Conservation (phyloP, 1,284 basidiomycete species). For the Jaminaea rosea region DNA sequence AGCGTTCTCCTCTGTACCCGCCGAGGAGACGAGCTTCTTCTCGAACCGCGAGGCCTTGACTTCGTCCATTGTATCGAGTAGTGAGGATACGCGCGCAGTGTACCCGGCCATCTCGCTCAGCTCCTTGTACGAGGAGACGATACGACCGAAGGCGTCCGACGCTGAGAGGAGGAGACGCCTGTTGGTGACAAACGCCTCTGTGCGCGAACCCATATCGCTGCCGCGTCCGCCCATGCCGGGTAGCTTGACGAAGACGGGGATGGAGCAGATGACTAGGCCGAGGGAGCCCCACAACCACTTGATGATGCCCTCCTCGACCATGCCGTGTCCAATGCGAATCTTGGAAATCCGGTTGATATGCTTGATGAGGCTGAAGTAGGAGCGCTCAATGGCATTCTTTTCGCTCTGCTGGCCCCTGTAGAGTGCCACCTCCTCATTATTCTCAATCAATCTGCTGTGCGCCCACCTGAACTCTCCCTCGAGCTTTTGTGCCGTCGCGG, state of each 20-base stretch:
- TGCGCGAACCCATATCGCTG: constrained; percentile 41
- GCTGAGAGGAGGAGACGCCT: constrained; percentile 68
- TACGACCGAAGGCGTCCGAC: constrained; percentile 56
- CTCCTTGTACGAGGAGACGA: constrained; percentile 90
- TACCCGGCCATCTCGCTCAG: constrained; percentile 91
- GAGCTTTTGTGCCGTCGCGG: constrained; percentile 62
- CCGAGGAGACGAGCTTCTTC: constrained; percentile 69
- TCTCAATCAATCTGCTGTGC: constrained; percentile 86
- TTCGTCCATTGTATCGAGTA: constrained; percentile 86
- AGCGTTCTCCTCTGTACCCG: constrained; percentile 64
- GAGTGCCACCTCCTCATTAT: constrained; percentile 86
- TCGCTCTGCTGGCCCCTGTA: constrained; percentile 83
- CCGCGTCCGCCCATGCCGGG: constrained; percentile 53
- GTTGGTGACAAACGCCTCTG: constrained; percentile 72
- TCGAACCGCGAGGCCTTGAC: constrained; percentile 75
- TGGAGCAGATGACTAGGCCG: constrained; percentile 81
- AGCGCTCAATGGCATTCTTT: constrained; percentile 82
- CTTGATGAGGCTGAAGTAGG: constrained; percentile 77
- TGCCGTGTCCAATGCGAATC: constrained; percentile 79
- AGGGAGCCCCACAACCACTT: constrained; percentile 95
- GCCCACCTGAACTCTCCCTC: constrained; percentile 80
- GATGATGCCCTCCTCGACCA: constrained; percentile 73
- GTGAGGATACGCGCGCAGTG: constrained; percentile 76
- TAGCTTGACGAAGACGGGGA: constrained; percentile 85
- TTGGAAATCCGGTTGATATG: constrained; percentile 77